Conservation (phyloP, 1,139 yeast species). For the Suhomyces chickasaworum region DNA sequence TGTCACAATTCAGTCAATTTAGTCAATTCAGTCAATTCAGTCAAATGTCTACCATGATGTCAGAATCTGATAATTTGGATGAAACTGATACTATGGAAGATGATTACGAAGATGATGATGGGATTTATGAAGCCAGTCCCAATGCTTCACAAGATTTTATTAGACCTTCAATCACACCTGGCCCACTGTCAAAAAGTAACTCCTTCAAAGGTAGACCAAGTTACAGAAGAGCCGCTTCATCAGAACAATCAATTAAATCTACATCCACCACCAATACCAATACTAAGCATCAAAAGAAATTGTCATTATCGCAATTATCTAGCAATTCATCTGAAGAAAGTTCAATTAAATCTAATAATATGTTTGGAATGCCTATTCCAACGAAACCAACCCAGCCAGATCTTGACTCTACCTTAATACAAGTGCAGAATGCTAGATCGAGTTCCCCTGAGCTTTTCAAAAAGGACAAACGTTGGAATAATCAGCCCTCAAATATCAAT, state of each 20-base stretch:
- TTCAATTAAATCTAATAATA: slow-evolving; percentile 17
- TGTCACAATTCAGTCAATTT: slow-evolving; percentile 50
- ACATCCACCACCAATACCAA: slow-evolving; percentile 33
- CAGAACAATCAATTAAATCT: slow-evolving; percentile 42
- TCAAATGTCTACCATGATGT: slow-evolving; percentile 55
- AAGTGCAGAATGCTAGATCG: slow-evolving; percentile 20
- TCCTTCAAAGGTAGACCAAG: slow-evolving; percentile 31
- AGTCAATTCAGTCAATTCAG: slow-evolving; percentile 58
- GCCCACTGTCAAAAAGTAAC: slow-evolving; percentile 1
- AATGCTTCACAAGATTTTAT: slow-evolving; percentile 30
- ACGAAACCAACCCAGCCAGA: slow-evolving; percentile 14
- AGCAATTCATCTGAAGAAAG: slow-evolving; percentile 46
- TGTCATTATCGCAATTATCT: slow-evolving; percentile 38
- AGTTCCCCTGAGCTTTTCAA: slow-evolving; percentile 25
- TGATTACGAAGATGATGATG: slow-evolving; percentile 41
- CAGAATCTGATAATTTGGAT: slow-evolving; percentile 46
- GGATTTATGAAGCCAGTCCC: slow-evolving; percentile 35
- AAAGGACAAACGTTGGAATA: slow-evolving; percentile 20
- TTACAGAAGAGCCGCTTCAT: slow-evolving; percentile 36
- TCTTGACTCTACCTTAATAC: slow-evolving; percentile 14
- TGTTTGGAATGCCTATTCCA: slow-evolving; percentile 22
- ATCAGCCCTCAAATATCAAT: slow-evolving; percentile 7
- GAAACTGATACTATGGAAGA: slow-evolving; percentile 51
- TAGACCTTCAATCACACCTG: neutral
- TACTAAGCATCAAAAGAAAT: slow-evolving; percentile 26